Base-by-base conservation (phyloP, 2,329 filamentous ascomycete species). In the Cyphellophora europaea region DNA sequence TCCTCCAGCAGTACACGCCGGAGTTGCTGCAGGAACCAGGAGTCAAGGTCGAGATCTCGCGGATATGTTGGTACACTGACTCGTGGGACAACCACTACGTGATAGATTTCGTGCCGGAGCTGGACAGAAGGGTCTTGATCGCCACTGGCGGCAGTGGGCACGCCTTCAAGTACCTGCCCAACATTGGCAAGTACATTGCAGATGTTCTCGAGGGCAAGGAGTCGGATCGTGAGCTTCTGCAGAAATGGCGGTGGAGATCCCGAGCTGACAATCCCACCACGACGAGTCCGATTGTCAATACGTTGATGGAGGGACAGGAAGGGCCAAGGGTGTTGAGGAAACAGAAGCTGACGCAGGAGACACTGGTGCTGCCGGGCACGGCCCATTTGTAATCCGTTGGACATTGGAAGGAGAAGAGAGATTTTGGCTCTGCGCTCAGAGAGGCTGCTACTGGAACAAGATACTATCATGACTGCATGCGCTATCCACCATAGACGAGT, bases 61-160 rank as follows among this genome's bases (percentile, higher is more conserved):
- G 59, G 38, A 63, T 68, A 10, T 77, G 66, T 52, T 74, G 63
- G 66, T 76, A 77, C 45, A 72, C 63, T 0, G 73, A 77, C 43
- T 73, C 68, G 0, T 65, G 64, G 2, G 59, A 64, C 11, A 71
- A 72, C 19, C 66, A 74, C 35, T 76, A 71, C 45, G 54, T 77
- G 4, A 63, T 77, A 30, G 61, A 66, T 25, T 62, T 64, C 36
- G 66, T 74, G 32, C 70, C 71, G 0, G 53, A 46, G 11, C 69
- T 64, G 42, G 49, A 54, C n/a, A 64, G 67, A 0, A n/a, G n/a
- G n/a, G 48, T 79, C 1, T 70, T 77, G 48, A 62, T 79, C 0
- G 73, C 73, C 2, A 78, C 74, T 0, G 75, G 72, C 1, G 77
- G 76, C 0, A 71, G 66, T 21, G 75, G 76, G 0, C 75, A 79